Percentiles rank a stretch among this genome's conserved stretches.
These are phyloP conservation scores for Lachnellula suecica DNA, from an alignment of 2,329 filamentous ascomycete genomes.

Conservation along the genomic window DNA sequence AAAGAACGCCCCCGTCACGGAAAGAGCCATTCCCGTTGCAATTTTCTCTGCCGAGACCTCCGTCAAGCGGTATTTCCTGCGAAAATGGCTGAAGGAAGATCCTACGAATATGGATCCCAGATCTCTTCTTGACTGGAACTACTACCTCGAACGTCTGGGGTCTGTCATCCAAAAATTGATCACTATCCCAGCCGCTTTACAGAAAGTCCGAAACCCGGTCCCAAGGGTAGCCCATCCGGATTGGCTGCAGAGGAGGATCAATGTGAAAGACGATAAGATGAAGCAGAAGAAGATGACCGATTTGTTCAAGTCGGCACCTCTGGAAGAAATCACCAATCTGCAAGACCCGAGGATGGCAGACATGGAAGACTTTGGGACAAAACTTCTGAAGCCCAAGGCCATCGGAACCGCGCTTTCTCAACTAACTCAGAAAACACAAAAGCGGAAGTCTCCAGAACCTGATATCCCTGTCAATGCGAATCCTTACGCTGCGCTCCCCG, in stretches of 20 bases:
- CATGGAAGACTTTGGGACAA: conserved; percentile 78
- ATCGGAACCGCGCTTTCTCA: conserved; percentile 50
- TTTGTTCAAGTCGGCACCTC: conserved; percentile 72
- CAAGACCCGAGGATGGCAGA: conserved; percentile 58
- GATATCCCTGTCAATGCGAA: conserved; percentile 62
- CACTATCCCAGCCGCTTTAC: conserved; percentile 93
- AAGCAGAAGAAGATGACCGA: conserved; percentile 99
- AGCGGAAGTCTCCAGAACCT: conserved; percentile 72
- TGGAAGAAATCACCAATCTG: conserved; percentile 72
- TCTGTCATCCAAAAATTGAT: conserved; percentile 99
- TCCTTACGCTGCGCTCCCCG: conserved; percentile 79
- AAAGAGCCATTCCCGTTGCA: conserved; percentile 89
- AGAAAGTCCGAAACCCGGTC: conserved; percentile 93
- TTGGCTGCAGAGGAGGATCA: conserved; percentile 92
- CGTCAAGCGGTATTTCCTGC: conserved; percentile 84
- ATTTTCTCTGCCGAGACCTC: conserved; percentile 94
- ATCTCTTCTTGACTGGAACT: conserved; percentile 91
- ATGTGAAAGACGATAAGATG: conserved; percentile 93
- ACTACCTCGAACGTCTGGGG: conserved; percentile 92
- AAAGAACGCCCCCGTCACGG: conserved; percentile 87
- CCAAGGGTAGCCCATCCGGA: conserved; percentile 92
- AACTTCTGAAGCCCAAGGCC: conserved; percentile 64
- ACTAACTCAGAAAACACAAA: conserved; percentile 55
- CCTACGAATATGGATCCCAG: conserved; percentile 88
- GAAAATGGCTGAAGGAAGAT: conserved; percentile 95